Evolutionary conservation across 148 eudicot genomes (phyloP), one percentile per base, ranked within the genome.

Genomic region (Gaultheria prostrata): DNA sequence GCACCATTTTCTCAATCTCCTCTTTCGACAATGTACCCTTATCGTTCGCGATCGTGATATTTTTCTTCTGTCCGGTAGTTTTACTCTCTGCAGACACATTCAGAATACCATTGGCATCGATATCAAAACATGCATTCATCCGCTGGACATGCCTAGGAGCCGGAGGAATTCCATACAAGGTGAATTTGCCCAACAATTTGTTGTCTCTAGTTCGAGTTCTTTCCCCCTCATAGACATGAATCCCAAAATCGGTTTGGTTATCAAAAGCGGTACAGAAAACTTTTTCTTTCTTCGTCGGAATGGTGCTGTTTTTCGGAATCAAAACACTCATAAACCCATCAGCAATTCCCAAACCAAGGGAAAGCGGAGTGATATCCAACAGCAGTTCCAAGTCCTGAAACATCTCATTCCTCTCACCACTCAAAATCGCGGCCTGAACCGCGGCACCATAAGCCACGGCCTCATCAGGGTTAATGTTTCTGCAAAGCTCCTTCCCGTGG

Each of bases 141-240:
- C 76, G 61, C 8, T 74, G 85, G 17, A 76, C 85, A 35, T 80
- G 80, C 21, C 76, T 76, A 28, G 85, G 85, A 83, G 80, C 80
- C 0, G 80, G 80, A 35, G 80, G 85, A 83, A 83, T 83, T 30
- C 85, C 85, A 20, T 59, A 20, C 15, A 76, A 59, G 75, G 59
- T 75, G 30, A 83, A 76, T 76, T 76, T 76, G 21, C 85, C 85
- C 48, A 83, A 28, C 51, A 83, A 43, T 24, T 83, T 83, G 51
- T 83, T 76, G 35, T 83, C 43, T 39, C 0, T 5, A 39, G 43
- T 5, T 39, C 43, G 43, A 39, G 43, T 39, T 39, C 43, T 39
- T 70, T 83, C 85, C 30, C 85, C 85, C 48, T 83, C 85, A 1
- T 54, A 83, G 26, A 83, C 85, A 69, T 76, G 80, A 57, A 83